Conservation (phyloP, 345 rosid species). For the Eucalyptus lansdowneana region DNA sequence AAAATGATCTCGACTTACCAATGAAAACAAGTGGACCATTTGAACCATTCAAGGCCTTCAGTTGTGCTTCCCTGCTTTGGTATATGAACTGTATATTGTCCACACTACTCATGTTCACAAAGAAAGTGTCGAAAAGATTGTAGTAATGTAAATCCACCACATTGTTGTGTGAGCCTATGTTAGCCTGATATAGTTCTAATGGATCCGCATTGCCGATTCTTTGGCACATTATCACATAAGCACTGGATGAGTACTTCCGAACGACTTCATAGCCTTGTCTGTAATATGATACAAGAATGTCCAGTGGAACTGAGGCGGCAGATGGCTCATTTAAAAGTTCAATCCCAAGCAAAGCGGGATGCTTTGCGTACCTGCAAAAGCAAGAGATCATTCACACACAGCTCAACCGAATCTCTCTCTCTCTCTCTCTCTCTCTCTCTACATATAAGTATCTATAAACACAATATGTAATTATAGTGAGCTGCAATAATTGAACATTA, state of each 20-base stretch:
- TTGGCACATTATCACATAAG: slow-evolving; percentile 62
- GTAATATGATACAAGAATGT: slow-evolving; percentile 42
- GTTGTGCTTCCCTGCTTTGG: slow-evolving; percentile 40
- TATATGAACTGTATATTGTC: slow-evolving; percentile 45
- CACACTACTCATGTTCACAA: slow-evolving; percentile 32
- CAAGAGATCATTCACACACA: neutral
- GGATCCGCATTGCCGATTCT: slow-evolving; percentile 75
- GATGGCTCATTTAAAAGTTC: slow-evolving; percentile 74
- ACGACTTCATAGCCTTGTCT: slow-evolving; percentile 50
- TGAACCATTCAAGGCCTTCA: slow-evolving; percentile 30
- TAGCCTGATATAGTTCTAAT: slow-evolving; percentile 49
- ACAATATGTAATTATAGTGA: neutral
- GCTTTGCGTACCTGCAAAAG: slow-evolving; percentile 35
- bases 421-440: neutral
- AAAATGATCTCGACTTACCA: slow-evolving; percentile 12
- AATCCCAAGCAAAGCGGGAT: slow-evolving; percentile 56
- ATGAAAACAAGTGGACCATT: slow-evolving; percentile 53
- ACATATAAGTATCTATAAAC: neutral
- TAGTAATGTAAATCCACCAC: slow-evolving; percentile 75
- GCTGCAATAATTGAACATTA: neutral
- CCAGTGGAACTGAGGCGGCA: slow-evolving; percentile 43
- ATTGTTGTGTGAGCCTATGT: slow-evolving; percentile 37
- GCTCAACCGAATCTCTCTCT: neutral
- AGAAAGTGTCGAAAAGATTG: slow-evolving; percentile 53
- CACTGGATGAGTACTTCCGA: slow-evolving; percentile 34